A percentile compares a stretch with the other conserved stretches of the same genome.
Conservation (phyloP, 129 eudicot species). For the Lonicera japonica region DNA sequence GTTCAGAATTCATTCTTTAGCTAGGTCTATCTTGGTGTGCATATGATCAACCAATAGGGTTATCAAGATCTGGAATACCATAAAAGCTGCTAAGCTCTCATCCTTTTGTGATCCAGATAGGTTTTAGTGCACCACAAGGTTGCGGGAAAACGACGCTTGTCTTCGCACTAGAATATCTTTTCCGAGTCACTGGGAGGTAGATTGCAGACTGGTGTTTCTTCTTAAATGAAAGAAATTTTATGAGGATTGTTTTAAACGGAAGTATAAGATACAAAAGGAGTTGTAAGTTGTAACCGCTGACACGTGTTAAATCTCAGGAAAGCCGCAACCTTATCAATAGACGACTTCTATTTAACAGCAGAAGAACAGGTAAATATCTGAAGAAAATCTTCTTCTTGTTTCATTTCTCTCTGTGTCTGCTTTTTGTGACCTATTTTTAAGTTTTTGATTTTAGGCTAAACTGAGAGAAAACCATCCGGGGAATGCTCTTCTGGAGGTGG, state of each 20-base stretch:
- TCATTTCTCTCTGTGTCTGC: background rate
- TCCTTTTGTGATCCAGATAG: constrained; percentile 58
- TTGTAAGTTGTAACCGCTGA: constrained; percentile 11
- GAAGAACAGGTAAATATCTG: constrained; percentile 63
- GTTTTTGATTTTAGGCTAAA: constrained; percentile 48
- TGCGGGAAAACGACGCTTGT: constrained; percentile 99
- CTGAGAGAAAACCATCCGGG: constrained; percentile 71
- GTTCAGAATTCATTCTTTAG: background rate
- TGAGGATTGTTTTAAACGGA: constrained; percentile 5
- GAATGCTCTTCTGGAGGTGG: constrained; percentile 90
- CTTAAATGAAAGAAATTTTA: constrained; percentile 8
- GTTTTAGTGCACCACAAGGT: constrained; percentile 98
- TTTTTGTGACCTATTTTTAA: constrained; percentile 9
- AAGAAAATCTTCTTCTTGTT: background rate
- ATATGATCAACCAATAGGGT: background rate
- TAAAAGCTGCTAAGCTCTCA: constrained; percentile 10
- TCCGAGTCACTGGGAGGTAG: constrained; percentile 73
- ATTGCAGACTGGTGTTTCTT: constrained; percentile 30
- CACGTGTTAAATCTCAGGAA: constrained; percentile 54
- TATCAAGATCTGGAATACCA: background rate
- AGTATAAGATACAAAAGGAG: constrained; percentile 8
- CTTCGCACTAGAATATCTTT: constrained; percentile 78
- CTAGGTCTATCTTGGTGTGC: background rate
- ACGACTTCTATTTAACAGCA: constrained; percentile 90
- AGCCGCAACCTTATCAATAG: constrained; percentile 82